Evolutionary conservation across 768 basidiomycete genomes (phyloP), one percentile per base, ranked within the genome.

Genomic region (Boletales sp.): DNA sequence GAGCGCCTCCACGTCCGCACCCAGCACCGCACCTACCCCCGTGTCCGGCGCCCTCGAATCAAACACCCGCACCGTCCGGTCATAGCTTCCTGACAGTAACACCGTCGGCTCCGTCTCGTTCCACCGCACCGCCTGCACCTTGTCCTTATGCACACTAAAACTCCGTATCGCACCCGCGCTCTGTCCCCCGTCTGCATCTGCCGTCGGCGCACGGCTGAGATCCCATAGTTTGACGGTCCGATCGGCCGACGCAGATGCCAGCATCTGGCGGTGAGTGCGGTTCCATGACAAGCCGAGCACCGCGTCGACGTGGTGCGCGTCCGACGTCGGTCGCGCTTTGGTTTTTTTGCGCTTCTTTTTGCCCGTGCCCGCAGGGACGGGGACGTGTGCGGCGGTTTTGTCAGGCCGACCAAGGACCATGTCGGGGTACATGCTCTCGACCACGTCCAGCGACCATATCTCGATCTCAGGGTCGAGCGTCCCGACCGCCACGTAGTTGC

Each of bases 221-320:
- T 99, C 97, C 97, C 95, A 99, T 24, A 99, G 72, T 69, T 99
- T 99, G 54, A 99, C 92, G 0, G 95, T 98, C 46, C 83, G 79
- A 71, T 99, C 97, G 2, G 97, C 95, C 47, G 88, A 91, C 4
- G 90, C 90, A 41, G 89, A 92, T 0, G 95, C 90, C 7, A 99
- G 77, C 42, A 98, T 74, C 60, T 94, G 91, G n/a, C 93, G 78
- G 61, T 95, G 91, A 3, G 77, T 73, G 48, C 77, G 84, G 63
- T 97, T 98, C 95, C 97, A 98, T 46, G 89, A 89, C 38, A 98
- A 79, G 1, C 82, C 78, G n/a, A 98, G 82, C 36, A 99, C 89
- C 6, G 94, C 90, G 55, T 95, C 94, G 61, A 95, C 90, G 67
- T 98, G 97, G 61, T 93, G 82, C 1, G 80, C 79, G 3, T 81